Percentiles rank a stretch among this genome's conserved stretches.
These are phyloP conservation scores for Leccinellum albellum DNA, from an alignment of 768 basidiomycete species.

Conservation along the genomic window DNA sequence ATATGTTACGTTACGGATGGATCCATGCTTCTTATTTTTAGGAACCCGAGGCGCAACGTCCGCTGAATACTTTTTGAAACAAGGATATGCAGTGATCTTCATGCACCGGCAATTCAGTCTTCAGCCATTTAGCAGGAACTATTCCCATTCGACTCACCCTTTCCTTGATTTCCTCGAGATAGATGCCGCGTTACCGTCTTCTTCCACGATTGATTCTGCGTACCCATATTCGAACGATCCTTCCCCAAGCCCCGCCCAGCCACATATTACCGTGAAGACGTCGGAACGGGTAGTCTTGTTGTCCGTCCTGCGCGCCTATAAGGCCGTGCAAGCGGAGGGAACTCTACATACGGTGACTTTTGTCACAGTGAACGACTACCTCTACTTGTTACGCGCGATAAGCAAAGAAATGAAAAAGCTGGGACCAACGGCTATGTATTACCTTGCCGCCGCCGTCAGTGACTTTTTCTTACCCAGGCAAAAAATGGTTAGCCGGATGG, in stretches of 20 bases:
- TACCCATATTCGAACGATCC: constrained; percentile 32
- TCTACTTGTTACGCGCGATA: constrained; percentile 84
- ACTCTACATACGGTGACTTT: constrained; percentile 84
- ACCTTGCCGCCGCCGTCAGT: constrained; percentile 95
- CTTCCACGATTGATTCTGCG: constrained; percentile 15
- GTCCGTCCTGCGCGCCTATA: constrained; percentile 73
- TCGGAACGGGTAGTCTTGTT: constrained; percentile 64
- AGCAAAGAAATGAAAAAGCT: constrained; percentile 72
- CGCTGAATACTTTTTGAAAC: constrained; percentile 94
- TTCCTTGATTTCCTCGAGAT: constrained; percentile 94
- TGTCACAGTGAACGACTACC: constrained; percentile 93
- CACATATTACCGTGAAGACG: constrained; percentile 62
- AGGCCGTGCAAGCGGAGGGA: constrained; percentile 69
- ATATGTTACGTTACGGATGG: not conserved
- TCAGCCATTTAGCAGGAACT: constrained; percentile 95
- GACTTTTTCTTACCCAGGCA: constrained; percentile 96
- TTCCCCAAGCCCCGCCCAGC: constrained; percentile 22
- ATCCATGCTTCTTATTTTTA: constrained; percentile 26
- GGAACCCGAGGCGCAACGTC: constrained; percentile 97
- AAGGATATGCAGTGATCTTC: constrained; percentile 96
- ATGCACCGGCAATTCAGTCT: constrained; percentile 98
- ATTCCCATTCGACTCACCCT: constrained; percentile 96
- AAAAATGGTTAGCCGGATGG: constrained; percentile 65
- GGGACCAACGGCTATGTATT: constrained; percentile 80
- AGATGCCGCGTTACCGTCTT: constrained; percentile 24